Percentiles rank a stretch among this genome's conserved stretches.
phyloP scores from a whole-genome alignment of 2,329 filamentous ascomycete species.

The Penicillium sp. region DNA sequence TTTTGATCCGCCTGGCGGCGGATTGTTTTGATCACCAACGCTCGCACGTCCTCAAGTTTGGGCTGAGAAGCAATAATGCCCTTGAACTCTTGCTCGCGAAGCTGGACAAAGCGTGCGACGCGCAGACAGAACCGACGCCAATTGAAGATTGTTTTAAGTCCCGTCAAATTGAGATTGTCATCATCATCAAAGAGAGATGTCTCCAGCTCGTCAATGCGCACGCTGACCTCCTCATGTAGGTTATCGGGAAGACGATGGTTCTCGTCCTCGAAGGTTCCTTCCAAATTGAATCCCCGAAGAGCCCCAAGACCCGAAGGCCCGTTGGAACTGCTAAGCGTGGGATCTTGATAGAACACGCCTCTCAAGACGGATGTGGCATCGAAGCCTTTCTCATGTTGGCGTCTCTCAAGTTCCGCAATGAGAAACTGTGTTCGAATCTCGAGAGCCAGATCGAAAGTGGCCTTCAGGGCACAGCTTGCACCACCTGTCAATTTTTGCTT shows the following conservation, averaged over 20 bases:
- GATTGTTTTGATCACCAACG: background rate
- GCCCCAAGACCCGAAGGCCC: constrained; percentile 10
- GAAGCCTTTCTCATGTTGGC: constrained; percentile 37
- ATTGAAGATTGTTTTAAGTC: constrained; percentile 51
- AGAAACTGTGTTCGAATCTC: constrained; percentile 60
- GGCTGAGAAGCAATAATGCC: constrained; percentile 47
- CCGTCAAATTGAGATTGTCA: constrained; percentile 47
- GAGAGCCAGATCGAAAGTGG: constrained; percentile 54
- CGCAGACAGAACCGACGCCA: constrained; percentile 55
- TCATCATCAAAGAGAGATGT: constrained; percentile 45
- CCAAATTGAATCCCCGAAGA: constrained; percentile 35
- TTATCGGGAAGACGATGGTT: constrained; percentile 43
- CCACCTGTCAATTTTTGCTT: constrained; percentile 30
- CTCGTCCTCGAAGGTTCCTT: constrained; percentile 41
- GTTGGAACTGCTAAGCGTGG: constrained; percentile 22
- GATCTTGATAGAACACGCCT: constrained; percentile 46
- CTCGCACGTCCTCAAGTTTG: constrained; percentile 41
- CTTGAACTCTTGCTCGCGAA: constrained; percentile 52
- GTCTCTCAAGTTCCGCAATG: constrained; percentile 49
- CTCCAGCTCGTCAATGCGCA: constrained; percentile 46
- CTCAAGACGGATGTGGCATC: constrained; percentile 47
- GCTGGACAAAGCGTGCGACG: constrained; percentile 52
- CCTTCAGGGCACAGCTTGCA: constrained; percentile 45
- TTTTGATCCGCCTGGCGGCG: background rate
- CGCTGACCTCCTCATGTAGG: constrained; percentile 40